phyloP scores from a whole-genome alignment of 2,329 filamentous ascomycete genomes.

The Triangularia verruculosa region DNA sequence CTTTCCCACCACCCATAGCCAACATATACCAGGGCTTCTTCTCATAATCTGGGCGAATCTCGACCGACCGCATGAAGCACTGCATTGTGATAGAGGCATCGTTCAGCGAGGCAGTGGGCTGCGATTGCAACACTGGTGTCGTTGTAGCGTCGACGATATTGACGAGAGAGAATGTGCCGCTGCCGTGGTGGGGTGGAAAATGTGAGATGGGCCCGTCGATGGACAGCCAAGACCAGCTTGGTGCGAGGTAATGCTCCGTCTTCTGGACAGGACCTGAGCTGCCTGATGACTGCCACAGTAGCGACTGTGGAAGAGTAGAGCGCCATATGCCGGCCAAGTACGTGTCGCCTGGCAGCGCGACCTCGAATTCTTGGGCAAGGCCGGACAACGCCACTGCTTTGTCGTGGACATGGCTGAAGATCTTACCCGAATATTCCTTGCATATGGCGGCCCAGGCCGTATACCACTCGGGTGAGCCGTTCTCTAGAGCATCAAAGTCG shows the following conservation, averaged over 20 bases:
- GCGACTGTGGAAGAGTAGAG: not conserved
- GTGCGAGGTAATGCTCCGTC: constrained; percentile 1
- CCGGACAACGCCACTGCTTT: constrained; percentile 12
- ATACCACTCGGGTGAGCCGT: not conserved
- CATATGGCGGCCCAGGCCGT: constrained; percentile 2
- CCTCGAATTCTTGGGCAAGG: constrained; percentile 6
- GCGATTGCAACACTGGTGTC: not conserved
- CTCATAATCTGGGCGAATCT: constrained; percentile 9
- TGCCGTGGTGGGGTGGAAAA: not conserved
- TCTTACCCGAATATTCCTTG: constrained; percentile 7
- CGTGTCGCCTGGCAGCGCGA: not conserved
- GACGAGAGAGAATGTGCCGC: constrained; percentile 1
- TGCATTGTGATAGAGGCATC: constrained; percentile 5
- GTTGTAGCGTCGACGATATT: not conserved
- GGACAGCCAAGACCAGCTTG: constrained; percentile 11
- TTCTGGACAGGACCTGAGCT: not conserved
- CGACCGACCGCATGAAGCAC: constrained; percentile 6
- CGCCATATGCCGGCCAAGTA: constrained; percentile 12
- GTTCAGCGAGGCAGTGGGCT: constrained; percentile 6
- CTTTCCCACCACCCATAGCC: constrained; percentile 10
- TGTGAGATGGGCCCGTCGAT: constrained; percentile 8
- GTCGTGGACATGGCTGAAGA: constrained; percentile 8
- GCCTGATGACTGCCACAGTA: not conserved
- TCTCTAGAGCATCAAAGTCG: not conserved
- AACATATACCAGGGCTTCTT: constrained; percentile 13